These are phyloP conservation scores for Stephanodiscus triporus DNA, from an alignment of 108 stramenopile genomes.

Conservation along the genomic window DNA sequence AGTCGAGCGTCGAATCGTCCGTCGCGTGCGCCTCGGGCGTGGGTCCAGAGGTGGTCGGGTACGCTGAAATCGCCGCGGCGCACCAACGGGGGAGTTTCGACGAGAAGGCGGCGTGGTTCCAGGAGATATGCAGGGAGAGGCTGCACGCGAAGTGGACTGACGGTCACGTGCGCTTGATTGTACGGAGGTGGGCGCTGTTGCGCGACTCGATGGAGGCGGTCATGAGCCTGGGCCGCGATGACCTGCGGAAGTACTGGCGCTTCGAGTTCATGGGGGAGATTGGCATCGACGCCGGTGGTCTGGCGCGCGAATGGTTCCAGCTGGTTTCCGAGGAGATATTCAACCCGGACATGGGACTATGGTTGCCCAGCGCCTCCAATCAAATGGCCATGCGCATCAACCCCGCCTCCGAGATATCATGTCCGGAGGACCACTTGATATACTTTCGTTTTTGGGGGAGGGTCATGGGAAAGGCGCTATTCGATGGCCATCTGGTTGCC, in stretches of 20 bases:
- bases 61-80: slow-evolving; percentile 74
- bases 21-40: slow-evolving; percentile 67
- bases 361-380: slow-evolving; percentile 85
- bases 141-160: slow-evolving; percentile 81
- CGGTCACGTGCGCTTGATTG: slow-evolving; percentile 82
- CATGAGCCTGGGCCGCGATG: slow-evolving; percentile 83
- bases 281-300: slow-evolving; percentile 97
- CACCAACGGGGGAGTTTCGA: slow-evolving; percentile 63
- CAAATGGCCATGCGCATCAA: slow-evolving; percentile 95
- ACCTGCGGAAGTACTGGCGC: slow-evolving; percentile 92
- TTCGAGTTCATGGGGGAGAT: slow-evolving; percentile 95
- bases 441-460: slow-evolving; percentile 97
- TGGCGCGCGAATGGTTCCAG: slow-evolving; percentile 96
- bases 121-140: slow-evolving; percentile 64
- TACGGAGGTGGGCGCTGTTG: slow-evolving; percentile 77
- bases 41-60: slow-evolving; percentile 56
- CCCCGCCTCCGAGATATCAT: slow-evolving; percentile 75
- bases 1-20: slow-evolving; percentile 77
- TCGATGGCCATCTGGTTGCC: slow-evolving; percentile 95
- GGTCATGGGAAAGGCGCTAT: slow-evolving; percentile 95
- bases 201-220: slow-evolving; percentile 85
- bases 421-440: slow-evolving; percentile 92
- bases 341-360: slow-evolving; percentile 96
- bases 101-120: slow-evolving; percentile 88
- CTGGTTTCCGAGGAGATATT: slow-evolving; percentile 90